phyloP scores from a whole-genome alignment of 805 yeast species.

The Yarrowia sp. region DNA sequence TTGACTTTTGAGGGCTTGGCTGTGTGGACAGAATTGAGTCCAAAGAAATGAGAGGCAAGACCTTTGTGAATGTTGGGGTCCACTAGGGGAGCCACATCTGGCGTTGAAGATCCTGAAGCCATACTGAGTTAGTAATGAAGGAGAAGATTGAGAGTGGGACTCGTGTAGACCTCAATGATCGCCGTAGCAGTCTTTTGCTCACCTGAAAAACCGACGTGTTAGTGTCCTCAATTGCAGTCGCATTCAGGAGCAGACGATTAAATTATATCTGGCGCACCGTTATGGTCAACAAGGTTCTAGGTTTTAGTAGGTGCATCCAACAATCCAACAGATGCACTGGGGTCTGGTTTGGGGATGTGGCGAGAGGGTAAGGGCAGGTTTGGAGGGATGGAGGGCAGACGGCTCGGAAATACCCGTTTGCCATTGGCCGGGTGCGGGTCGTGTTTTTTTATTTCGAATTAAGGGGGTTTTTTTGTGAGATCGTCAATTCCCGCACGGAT shows the following conservation, averaged over 20 bases:
- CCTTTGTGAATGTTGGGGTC: slow-evolving; percentile 41
- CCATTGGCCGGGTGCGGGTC: not conserved
- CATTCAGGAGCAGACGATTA: slow-evolving; percentile 38
- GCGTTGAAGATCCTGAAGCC: slow-evolving; percentile 40
- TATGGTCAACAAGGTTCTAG: slow-evolving; percentile 39
- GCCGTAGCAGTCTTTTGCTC: not conserved
- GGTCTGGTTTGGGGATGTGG: slow-evolving; percentile 21
- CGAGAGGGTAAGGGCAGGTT: not conserved
- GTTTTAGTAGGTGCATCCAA: slow-evolving; percentile 35
- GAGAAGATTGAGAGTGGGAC: too few species aligned
- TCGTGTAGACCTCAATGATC: too few species aligned
- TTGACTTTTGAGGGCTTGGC: slow-evolving; percentile 77
- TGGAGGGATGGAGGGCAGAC: not conserved
- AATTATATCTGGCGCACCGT: slow-evolving; percentile 32
- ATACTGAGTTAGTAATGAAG: slow-evolving; percentile 13
- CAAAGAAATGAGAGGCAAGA: slow-evolving; percentile 78
- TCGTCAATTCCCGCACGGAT: slow-evolving; percentile 3
- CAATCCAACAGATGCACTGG: slow-evolving; percentile 37
- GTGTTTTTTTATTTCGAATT: not conserved
- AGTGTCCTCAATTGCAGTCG: slow-evolving; percentile 36
- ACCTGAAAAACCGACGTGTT: slow-evolving; percentile 34
- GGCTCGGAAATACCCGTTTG: not conserved
- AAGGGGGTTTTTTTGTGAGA: not conserved
- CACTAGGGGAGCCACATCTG: slow-evolving; percentile 31
- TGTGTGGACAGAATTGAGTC: slow-evolving; percentile 74